Evolutionary conservation across 2,329 filamentous ascomycete genomes (phyloP).

Genomic region (Calonectria hawksworthii): DNA sequence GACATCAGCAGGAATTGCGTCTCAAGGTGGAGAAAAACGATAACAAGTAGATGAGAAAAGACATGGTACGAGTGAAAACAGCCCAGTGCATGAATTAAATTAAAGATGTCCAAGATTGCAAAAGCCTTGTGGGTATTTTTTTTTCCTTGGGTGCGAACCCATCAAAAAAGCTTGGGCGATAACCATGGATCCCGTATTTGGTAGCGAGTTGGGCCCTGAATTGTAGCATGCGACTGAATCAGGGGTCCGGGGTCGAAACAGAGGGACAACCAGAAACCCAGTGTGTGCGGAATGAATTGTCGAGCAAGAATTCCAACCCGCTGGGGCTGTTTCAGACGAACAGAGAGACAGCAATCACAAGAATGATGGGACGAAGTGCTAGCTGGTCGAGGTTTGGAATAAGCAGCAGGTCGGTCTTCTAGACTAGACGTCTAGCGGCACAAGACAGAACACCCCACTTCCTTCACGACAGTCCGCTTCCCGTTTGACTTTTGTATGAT

Average conservation of each 20-base stretch:
- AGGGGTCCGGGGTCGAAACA: not conserved
- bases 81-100: not conserved
- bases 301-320: not conserved
- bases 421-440: constrained; percentile 9
- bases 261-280: not conserved
- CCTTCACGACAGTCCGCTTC: not conserved
- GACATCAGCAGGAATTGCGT: constrained; percentile 15
- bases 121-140: not conserved
- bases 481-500: not conserved
- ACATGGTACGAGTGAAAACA: not conserved
- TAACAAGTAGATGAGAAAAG: not conserved
- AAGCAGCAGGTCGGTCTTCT: constrained; percentile 3
- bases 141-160: not conserved
- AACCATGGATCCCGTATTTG: not conserved
- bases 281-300: not conserved
- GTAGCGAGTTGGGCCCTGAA: not conserved
- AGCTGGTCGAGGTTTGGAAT: not conserved
- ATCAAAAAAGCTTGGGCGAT: not conserved
- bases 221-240: not conserved
- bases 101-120: not conserved
- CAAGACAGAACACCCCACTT: not conserved
- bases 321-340: constrained; percentile 16
- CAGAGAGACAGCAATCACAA: not conserved
- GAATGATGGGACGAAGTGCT: constrained; percentile 4
- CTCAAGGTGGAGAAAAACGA: not conserved